Conservation (phyloP, 805 yeast species). For the Groenewaldozyma tartarivorans region DNA sequence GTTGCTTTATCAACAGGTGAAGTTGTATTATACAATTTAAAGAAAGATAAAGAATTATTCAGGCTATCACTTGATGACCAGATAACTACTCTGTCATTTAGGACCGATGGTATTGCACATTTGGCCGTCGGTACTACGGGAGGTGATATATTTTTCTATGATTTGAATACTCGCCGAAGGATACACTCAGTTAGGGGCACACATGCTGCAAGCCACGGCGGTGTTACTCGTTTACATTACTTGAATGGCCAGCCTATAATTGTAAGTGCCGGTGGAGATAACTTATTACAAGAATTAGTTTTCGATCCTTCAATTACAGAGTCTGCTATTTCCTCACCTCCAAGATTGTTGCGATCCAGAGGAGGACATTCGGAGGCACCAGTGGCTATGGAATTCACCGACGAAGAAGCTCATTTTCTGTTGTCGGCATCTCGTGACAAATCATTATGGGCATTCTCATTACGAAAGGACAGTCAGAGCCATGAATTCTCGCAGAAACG, state of each 20-base stretch:
- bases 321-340: constrained; percentile 62
- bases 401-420: constrained; percentile 71
- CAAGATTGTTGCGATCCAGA: constrained; percentile 82
- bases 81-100: constrained; percentile 58
- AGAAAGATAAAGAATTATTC: constrained; percentile 49
- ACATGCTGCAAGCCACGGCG: constrained; percentile 67
- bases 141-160: constrained; percentile 84
- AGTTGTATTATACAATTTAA: constrained; percentile 56
- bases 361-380: constrained; percentile 98
- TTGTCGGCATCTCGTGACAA: constrained; percentile 80
- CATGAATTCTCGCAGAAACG: constrained; percentile 80
- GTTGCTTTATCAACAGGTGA: constrained; percentile 66
- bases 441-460: constrained; percentile 83
- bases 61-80: constrained; percentile 32
- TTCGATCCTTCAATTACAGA: constrained; percentile 81
- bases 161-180: constrained; percentile 59
- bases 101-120: constrained; percentile 86
- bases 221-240: constrained; percentile 64
- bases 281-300: constrained; percentile 77
- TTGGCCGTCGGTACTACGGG: constrained; percentile 65
- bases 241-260: constrained; percentile 87
- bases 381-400: constrained; percentile 61
- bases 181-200: constrained; percentile 67
- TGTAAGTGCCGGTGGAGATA: constrained; percentile 86
- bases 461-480: constrained; percentile 93